These are phyloP conservation scores for Fusarium camptoceras DNA, from an alignment of 2,329 filamentous ascomycete species.

Conservation along the genomic window DNA sequence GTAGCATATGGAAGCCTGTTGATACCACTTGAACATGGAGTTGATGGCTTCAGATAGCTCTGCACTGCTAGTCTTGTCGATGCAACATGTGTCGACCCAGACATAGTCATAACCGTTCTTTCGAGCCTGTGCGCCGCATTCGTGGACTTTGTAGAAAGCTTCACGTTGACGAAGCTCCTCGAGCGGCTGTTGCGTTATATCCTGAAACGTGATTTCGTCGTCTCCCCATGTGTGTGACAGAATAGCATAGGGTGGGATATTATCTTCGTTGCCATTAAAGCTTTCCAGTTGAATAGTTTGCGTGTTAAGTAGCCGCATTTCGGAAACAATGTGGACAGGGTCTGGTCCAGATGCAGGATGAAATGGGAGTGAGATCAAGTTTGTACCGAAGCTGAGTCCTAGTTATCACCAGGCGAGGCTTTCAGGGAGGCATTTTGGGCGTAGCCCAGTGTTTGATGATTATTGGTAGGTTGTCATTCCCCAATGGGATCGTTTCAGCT, in stretches of 20 bases:
- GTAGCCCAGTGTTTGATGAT: neutral
- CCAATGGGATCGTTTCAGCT: neutral
- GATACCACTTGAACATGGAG: constrained; percentile 48
- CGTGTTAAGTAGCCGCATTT: constrained; percentile 48
- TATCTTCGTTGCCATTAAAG: constrained; percentile 34
- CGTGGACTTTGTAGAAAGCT: constrained; percentile 39
- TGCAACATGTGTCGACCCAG: constrained; percentile 50
- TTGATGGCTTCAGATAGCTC: constrained; percentile 47
- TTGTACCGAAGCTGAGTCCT: neutral
- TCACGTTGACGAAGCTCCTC: neutral
- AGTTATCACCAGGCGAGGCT: neutral
- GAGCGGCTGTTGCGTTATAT: constrained; percentile 23
- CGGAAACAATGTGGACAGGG: neutral
- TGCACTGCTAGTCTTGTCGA: constrained; percentile 46
- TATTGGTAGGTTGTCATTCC: neutral
- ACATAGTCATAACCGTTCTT: constrained; percentile 27
- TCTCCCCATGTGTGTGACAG: constrained; percentile 53
- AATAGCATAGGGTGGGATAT: constrained; percentile 49
- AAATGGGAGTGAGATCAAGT: neutral
- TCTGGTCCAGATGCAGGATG: no score
- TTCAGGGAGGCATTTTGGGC: neutral
- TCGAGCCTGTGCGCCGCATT: constrained; percentile 30
- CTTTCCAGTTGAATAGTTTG: constrained; percentile 35
- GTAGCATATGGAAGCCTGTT: constrained; percentile 42
- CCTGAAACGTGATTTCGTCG: constrained; percentile 49